Conservation (phyloP, 495 filamentous ascomycete genomes). For the Tetracladium setigerum region DNA sequence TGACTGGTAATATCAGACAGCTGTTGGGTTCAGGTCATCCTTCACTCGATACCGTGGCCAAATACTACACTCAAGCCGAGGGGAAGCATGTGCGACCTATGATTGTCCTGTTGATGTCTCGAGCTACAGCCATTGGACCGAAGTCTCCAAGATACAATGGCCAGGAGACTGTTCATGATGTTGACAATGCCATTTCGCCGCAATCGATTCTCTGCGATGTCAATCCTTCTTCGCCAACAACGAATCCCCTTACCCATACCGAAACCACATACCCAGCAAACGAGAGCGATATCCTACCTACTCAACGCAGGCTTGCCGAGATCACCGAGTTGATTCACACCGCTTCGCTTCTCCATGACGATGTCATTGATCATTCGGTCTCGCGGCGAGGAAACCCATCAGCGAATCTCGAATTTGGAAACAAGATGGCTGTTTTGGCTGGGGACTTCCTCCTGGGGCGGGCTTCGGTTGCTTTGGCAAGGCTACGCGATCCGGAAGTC, state of each 20-base stretch:
- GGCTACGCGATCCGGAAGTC: constrained; percentile 86
- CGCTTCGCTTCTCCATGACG: constrained; percentile 92
- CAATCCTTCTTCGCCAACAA: constrained; percentile 58
- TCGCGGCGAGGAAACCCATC: constrained; percentile 75
- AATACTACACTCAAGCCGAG: constrained; percentile 96
- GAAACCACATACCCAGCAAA: constrained; percentile 36
- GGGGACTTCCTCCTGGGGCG: constrained; percentile 91
- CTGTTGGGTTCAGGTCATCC: constrained; percentile 89
- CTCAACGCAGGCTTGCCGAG: constrained; percentile 88
- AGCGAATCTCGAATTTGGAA: constrained; percentile 89
- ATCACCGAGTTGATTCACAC: constrained; percentile 97
- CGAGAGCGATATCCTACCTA: constrained; percentile 75
- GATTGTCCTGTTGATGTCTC: constrained; percentile 91
- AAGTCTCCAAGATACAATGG: constrained; percentile 42
- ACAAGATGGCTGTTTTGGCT: constrained; percentile 97
- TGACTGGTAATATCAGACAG: constrained; percentile 82
- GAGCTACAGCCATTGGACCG: constrained; percentile 75
- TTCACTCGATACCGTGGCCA: constrained; percentile 86
- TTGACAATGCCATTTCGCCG: constrained; percentile 74
- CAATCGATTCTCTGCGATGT: constrained; percentile 66
- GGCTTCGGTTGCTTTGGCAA: constrained; percentile 87
- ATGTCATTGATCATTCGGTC: constrained; percentile 90
- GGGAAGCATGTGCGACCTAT: constrained; percentile 95
- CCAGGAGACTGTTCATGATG: constrained; percentile 32
- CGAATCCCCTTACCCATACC: constrained; percentile 39